Conservation (phyloP, 441 rosid genomes). For the Erodium texanum region DNA sequence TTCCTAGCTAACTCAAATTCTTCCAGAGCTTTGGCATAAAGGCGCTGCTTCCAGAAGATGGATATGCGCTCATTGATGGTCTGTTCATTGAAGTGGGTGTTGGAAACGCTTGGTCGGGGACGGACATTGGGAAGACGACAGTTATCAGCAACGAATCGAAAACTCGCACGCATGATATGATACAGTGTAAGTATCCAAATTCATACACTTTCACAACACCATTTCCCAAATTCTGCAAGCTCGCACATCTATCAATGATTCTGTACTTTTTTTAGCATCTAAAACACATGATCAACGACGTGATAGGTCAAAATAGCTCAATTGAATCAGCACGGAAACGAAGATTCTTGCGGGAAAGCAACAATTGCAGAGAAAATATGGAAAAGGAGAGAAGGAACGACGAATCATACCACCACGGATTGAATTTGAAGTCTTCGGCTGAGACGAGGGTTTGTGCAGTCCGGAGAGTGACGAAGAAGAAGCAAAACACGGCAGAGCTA, state of each 20-base stretch:
- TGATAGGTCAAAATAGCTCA: background rate
- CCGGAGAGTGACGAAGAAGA: background rate
- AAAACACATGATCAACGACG: background rate
- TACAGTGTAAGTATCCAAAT: background rate
- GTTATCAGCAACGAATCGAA: background rate
- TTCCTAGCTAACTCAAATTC: constrained; percentile 31
- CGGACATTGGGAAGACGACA: constrained; percentile 2
- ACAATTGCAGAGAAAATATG: background rate
- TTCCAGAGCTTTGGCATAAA: constrained; percentile 39
- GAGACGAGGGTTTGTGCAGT: background rate
- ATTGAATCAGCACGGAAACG: background rate
- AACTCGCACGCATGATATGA: background rate
- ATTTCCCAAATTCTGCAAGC: background rate
- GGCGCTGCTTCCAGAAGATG: constrained; percentile 29
- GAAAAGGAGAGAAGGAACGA: background rate
- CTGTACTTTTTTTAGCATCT: background rate
- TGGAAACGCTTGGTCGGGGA: background rate
- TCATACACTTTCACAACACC: background rate
- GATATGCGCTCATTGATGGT: constrained; percentile 29
- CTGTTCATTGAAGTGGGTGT: constrained; percentile 19
- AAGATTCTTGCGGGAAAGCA: background rate
- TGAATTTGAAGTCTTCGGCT: background rate
- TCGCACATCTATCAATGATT: background rate
- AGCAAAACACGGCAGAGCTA: background rate
- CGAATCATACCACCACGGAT: background rate